phyloP scores from a whole-genome alignment of 352 stramenopile genomes.

The Saprolegnia diclina region DNA sequence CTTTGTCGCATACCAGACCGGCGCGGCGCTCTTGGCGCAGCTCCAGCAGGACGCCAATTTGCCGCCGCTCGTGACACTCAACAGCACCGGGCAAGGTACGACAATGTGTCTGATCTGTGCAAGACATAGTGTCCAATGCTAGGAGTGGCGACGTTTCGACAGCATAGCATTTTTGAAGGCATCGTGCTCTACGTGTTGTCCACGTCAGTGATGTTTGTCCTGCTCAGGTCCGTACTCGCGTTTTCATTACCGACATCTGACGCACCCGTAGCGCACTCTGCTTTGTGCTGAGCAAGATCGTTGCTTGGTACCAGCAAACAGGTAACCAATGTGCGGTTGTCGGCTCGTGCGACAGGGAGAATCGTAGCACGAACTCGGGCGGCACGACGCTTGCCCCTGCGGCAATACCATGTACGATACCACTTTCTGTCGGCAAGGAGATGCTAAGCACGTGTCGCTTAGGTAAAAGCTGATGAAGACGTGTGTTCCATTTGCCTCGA shows the following conservation, averaged over 20 bases:
- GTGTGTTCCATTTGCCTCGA: slow-evolving; percentile 26
- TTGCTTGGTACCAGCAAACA: slow-evolving; percentile 20
- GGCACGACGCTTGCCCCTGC: slow-evolving; percentile 11
- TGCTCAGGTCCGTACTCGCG: slow-evolving; percentile 6
- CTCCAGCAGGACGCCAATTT: background rate
- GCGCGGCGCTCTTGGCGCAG: background rate
- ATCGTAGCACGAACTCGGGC: slow-evolving; percentile 12
- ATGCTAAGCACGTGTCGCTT: background rate
- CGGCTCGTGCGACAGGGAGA: background rate
- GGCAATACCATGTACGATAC: slow-evolving; percentile 14
- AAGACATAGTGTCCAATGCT: background rate
- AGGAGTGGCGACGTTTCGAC: slow-evolving; percentile 1
- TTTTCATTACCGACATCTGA: background rate
- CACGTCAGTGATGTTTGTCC: slow-evolving; percentile 26
- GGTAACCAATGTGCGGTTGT: background rate
- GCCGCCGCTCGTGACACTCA: slow-evolving; percentile 14
- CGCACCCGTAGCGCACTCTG: slow-evolving; percentile 10
- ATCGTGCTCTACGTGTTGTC: slow-evolving; percentile 24
- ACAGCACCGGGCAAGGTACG: slow-evolving; percentile 17
- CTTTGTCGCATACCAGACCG: slow-evolving; percentile 22
- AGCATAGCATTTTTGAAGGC: slow-evolving; percentile 22
- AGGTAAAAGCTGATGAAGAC: slow-evolving; percentile 20
- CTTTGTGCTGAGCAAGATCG: slow-evolving; percentile 13
- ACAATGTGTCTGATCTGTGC: background rate
- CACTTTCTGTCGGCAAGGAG: background rate